Percentiles rank a stretch among this genome's conserved stretches.
phyloP scores from a whole-genome alignment of 495 filamentous ascomycete genomes.

The Penicillium maclennaniae region DNA sequence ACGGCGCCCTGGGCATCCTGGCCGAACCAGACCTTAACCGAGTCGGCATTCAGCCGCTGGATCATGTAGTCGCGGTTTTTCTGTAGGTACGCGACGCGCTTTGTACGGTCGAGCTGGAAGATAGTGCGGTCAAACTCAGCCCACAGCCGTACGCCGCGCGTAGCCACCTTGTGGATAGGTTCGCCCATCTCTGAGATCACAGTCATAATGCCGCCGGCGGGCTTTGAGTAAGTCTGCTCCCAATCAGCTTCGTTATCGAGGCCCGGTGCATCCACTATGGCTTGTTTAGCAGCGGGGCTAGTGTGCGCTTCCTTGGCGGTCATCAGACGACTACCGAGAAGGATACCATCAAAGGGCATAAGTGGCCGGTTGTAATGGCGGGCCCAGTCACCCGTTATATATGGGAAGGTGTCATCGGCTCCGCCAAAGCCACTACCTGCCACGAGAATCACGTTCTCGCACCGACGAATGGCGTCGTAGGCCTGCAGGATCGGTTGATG shows the following conservation, averaged over 20 bases:
- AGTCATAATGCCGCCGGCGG: slow-evolving; percentile 92
- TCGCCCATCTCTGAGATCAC: slow-evolving; percentile 98
- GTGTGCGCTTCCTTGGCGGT: slow-evolving; percentile 75
- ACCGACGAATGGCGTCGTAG: slow-evolving; percentile 42
- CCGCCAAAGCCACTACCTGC: slow-evolving; percentile 49
- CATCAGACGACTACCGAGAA: slow-evolving; percentile 50
- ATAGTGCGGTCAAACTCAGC: slow-evolving; percentile 97
- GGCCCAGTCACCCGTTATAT: slow-evolving; percentile 45
- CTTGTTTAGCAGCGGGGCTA: slow-evolving; percentile 87
- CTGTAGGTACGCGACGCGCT: slow-evolving; percentile 85
- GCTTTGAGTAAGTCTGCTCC: slow-evolving; percentile 95
- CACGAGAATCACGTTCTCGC: slow-evolving; percentile 44
- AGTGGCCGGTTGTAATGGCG: slow-evolving; percentile 31
- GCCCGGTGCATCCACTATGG: slow-evolving; percentile 86
- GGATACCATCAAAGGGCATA: slow-evolving; percentile 49
- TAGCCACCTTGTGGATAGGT: slow-evolving; percentile 97
- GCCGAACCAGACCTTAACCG: slow-evolving; percentile 98
- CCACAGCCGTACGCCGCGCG: slow-evolving; percentile 92
- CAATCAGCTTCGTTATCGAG: slow-evolving; percentile 87
- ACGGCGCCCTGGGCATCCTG: slow-evolving; percentile 70
- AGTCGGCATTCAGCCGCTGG: slow-evolving; percentile 95
- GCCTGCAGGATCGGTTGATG: slow-evolving; percentile 44
- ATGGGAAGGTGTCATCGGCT: slow-evolving; percentile 44
- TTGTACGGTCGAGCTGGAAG: slow-evolving; percentile 92
- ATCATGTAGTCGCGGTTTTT: slow-evolving; percentile 94